These are phyloP conservation scores for Dothideomycetidae sp. DNA, from an alignment of 2,329 filamentous ascomycete genomes.

Conservation along the genomic window DNA sequence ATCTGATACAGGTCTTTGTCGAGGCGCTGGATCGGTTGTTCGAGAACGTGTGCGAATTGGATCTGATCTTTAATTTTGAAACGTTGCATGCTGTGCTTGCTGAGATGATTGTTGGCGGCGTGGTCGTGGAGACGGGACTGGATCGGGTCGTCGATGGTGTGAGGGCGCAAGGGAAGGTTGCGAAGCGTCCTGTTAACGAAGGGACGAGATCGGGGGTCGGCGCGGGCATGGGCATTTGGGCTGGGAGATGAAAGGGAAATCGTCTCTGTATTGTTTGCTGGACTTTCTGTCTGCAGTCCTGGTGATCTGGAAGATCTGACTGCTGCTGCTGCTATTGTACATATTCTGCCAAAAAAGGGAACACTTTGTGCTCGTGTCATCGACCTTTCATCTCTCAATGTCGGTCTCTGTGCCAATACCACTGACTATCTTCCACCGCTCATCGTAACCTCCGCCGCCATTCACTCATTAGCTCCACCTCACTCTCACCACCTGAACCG, in stretches of 20 bases:
- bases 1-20: constrained; percentile 96
- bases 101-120: constrained; percentile 91
- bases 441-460: too few relatives aligned
- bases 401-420: too few relatives aligned
- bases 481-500: too few relatives aligned
- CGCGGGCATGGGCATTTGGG: constrained; percentile 22
- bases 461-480: too few relatives aligned
- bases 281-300: too few relatives aligned
- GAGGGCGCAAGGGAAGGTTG: constrained; percentile 56
- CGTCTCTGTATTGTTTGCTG: too few relatives aligned
- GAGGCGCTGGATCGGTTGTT: constrained; percentile 90
- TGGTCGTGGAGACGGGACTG: constrained; percentile 83
- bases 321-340: too few relatives aligned
- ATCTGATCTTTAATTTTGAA: constrained; percentile 98
- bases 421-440: too few relatives aligned
- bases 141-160: constrained; percentile 83
- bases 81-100: constrained; percentile 78
- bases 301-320: too few relatives aligned
- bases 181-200: constrained; percentile 67
- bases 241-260: constrained; percentile 21
- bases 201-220: constrained; percentile 37
- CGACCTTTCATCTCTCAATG: too few relatives aligned
- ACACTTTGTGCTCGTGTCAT: too few relatives aligned
- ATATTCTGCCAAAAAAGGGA: too few relatives aligned
- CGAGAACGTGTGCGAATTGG: constrained; percentile 95